phyloP scores from a whole-genome alignment of 2,329 filamentous ascomycete species.

The Helotiales sp. region DNA sequence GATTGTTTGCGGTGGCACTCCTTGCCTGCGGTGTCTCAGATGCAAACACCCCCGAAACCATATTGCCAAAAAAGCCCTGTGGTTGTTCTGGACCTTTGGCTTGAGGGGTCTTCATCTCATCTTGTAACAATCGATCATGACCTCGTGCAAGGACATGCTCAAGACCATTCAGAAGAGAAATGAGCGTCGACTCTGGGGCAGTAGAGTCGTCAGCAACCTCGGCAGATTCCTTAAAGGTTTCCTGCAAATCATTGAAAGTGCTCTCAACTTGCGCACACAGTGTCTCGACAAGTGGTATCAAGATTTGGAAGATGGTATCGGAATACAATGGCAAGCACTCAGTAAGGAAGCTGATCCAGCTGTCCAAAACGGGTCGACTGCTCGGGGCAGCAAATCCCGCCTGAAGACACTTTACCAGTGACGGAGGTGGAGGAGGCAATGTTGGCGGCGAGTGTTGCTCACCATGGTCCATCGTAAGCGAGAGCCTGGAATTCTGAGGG shows the following conservation, averaged over 20 bases:
- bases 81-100: constrained; percentile 81
- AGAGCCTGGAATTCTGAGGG: constrained; percentile 49
- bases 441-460: constrained; percentile 46
- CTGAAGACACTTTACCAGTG: constrained; percentile 83
- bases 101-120: constrained; percentile 72
- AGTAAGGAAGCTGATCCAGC: constrained; percentile 86
- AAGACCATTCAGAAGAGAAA: constrained; percentile 88
- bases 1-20: constrained; percentile 87
- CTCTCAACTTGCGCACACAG: constrained; percentile 77
- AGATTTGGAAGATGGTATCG: constrained; percentile 83
- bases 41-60: constrained; percentile 89
- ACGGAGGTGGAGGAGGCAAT: constrained; percentile 63
- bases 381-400: constrained; percentile 76
- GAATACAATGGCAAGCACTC: constrained; percentile 85
- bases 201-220: constrained; percentile 40
- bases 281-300: constrained; percentile 90
- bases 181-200: constrained; percentile 73
- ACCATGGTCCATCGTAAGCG: constrained; percentile 49
- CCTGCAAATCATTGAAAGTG: constrained; percentile 74
- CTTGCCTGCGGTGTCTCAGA: constrained; percentile 78
- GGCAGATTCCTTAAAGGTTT: constrained; percentile 59
- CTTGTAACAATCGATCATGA: constrained; percentile 79
- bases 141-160: constrained; percentile 88
- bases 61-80: constrained; percentile 90
- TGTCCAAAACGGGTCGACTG: constrained; percentile 81